Evolutionary conservation across 2,329 filamentous ascomycete genomes (phyloP), one percentile per base, ranked within the genome.

Genomic region (Trichothecium roseum): DNA sequence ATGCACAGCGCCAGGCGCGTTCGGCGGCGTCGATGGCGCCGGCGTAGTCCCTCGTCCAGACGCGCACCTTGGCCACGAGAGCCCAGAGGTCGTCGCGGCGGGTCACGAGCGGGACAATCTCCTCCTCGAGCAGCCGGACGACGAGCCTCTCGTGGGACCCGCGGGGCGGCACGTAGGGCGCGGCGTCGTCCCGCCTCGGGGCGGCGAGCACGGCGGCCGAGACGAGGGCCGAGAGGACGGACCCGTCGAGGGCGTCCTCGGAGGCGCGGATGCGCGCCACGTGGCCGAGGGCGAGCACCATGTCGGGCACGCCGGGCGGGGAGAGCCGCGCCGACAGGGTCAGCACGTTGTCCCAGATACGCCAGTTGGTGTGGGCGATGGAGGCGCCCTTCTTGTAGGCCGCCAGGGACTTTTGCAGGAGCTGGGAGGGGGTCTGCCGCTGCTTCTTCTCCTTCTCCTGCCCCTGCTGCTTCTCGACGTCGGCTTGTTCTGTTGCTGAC

Each of bases 341-440:
- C 38, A 98, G 74, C 13, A 96, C 81, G 49, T 98, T 98, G 53
- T 94, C 85, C 89, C 89, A 96, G 55, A 98, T 95, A 46, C 85
- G 79, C 72, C 82, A 84, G 60, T 89, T 89, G 47, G 87, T 80
- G 56, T 85, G 74, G 34, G 93, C 86, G 17, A 94, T 73, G 4
- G 74, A 72, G 1, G 88, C 86, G 8, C 88, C 91, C 43, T 84
- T 81, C 53, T 94, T 91, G 57, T 94, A 85, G 0, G 91, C 89
- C 5, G 74, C 67, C 1, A 98, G 72, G 0, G 91, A 79, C 52
- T 94, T 85, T 1, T 71, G 64, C 2, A 87, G 71, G 36, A 84
- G 67, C 32, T 69, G 16, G 22, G 10, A 35, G 20, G 37, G 15
- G 42, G 31, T 54, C 27, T 6, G 44, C 39, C 5, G 40, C 30